Percentiles rank a stretch among this genome's conserved stretches.
These are phyloP conservation scores for Brachypodium distachyon DNA, from an alignment of 202 grass and related monocot genomes.

Conservation along the genomic window DNA sequence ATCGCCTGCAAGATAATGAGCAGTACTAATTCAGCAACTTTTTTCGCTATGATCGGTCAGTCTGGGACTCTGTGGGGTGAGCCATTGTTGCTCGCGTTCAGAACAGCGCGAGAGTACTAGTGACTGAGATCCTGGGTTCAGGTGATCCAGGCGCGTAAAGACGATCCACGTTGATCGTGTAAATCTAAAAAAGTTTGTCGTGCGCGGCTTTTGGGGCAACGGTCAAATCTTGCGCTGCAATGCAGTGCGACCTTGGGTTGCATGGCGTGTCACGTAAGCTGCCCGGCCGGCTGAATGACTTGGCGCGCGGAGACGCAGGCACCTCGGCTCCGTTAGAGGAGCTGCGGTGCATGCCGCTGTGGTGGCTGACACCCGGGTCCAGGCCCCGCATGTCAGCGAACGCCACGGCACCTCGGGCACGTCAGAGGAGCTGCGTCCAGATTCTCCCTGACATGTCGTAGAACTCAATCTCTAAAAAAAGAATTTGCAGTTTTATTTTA, in stretches of 20 bases:
- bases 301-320: neutral
- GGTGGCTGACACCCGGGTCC: too few relatives aligned
- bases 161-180: neutral
- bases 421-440: too few relatives aligned
- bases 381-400: too few relatives aligned
- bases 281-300: neutral
- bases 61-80: too few relatives aligned
- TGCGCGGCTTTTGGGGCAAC: conserved; percentile 1
- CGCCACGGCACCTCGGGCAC: too few relatives aligned
- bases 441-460: too few relatives aligned
- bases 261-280: conserved; percentile 10
- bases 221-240: conserved; percentile 33
- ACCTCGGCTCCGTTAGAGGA: too few relatives aligned
- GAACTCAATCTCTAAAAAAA: too few relatives aligned
- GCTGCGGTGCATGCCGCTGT: too few relatives aligned
- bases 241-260: neutral
- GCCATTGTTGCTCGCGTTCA: neutral
- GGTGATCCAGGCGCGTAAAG: too few relatives aligned
- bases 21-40: neutral
- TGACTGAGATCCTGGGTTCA: neutral
- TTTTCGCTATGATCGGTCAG: neutral
- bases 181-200: neutral
- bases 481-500: too few relatives aligned
- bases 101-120: neutral
- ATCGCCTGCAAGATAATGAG: neutral